Evolutionary conservation across 495 filamentous ascomycete genomes (phyloP), one percentile per base, ranked within the genome.

Genomic region (Tuber melanosporum): DNA sequence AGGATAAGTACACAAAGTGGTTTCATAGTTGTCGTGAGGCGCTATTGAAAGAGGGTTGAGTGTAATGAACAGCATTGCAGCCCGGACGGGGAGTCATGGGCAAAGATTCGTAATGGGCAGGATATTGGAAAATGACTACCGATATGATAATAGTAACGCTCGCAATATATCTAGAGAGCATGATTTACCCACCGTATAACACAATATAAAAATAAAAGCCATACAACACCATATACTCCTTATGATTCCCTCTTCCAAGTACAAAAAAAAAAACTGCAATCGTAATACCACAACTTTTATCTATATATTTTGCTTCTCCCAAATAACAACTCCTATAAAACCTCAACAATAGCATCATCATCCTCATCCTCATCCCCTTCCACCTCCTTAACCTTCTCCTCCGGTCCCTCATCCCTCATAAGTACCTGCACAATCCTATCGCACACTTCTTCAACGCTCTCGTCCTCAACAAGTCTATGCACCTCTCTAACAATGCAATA

Each of bases 361-460:
- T 86, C 85, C 12, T 43, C 86, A 75, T 86, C 85, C 15, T 85
- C 84, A 22, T 76, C 83, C 20, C 77, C 76, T 73, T 84, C 83
- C n/a, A 17, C n/a, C 57, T 32, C 57, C 57, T 66, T 66, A 32
- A 66, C 12, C 57, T 66, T 66, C 74, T 79, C 62, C 69, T 83
- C 72, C 39, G 78, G 75, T 73, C 79, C 75, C 81, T 93, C 95
- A 77, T 94, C 94, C 72, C 92, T 88, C 94, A 97, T 96, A 66
- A 99, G 82, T 19, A 99, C 90, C 80, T 99, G 93, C 49, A 99
- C 95, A 72, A 98, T 81, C 80, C 95, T 87, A 83, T 99, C 95
- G 80, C 93, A 95, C 22, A 89, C 92, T 81, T 97, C 94, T 77
- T 88, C 87, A 57, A 99, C 93, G 32, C 86, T 90, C 73, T 97